Conservation (phyloP, 805 yeast species). For the Spathaspora gorwiae region DNA sequence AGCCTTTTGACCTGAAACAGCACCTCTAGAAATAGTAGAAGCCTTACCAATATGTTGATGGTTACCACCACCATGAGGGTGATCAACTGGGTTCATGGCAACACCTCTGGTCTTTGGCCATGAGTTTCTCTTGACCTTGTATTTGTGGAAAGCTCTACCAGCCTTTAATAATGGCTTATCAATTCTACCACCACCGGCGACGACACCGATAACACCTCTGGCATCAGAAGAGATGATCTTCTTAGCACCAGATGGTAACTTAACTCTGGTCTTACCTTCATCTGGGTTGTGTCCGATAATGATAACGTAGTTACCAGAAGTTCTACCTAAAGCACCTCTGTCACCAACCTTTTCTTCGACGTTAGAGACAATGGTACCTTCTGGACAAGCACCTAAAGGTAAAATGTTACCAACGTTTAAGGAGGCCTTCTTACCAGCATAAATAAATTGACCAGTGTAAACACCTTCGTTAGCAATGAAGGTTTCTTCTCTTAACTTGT, state of each 20-base stretch:
- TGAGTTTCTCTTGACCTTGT: conserved; percentile 98
- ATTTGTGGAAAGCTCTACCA: conserved; percentile 99
- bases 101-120: conserved; percentile 99
- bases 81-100: conserved; percentile 99
- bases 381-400: conserved; percentile 96
- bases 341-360: conserved; percentile 99
- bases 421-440: conserved; percentile 98
- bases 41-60: conserved; percentile 35
- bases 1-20: conserved; percentile 38
- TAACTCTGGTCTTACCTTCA: conserved; percentile 98
- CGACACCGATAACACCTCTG: conserved; percentile 99
- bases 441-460: conserved; percentile 98
- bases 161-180: conserved; percentile 99
- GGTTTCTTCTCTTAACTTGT: conserved; percentile 96
- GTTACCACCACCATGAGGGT: conserved; percentile 99
- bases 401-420: conserved; percentile 95
- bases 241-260: conserved; percentile 99
- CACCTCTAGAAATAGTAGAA: conserved; percentile 38
- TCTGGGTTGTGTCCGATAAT: conserved; percentile 99
- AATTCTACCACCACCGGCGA: conserved; percentile 99
- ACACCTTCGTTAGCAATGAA: conserved; percentile 99
- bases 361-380: conserved; percentile 98
- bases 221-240: conserved; percentile 92
- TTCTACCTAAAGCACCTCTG: conserved; percentile 99
- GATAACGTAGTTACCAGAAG: conserved; percentile 99